Conservation (phyloP, 208 protist genomes). For the Acanthamoeba sp. region DNA sequence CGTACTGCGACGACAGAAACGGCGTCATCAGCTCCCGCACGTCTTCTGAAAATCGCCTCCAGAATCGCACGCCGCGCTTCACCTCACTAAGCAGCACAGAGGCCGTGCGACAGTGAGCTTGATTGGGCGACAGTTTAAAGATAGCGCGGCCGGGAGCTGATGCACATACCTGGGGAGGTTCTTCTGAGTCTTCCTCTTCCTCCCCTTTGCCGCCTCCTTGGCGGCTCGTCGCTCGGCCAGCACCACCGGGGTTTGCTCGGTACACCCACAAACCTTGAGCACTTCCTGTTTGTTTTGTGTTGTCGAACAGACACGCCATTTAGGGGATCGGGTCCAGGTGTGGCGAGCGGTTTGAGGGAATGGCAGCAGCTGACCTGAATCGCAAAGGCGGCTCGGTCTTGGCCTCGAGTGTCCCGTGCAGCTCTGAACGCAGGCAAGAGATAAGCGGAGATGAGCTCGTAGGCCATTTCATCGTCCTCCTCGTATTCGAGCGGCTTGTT, state of each 20-base stretch:
- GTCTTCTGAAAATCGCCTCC: slow-evolving; percentile 46
- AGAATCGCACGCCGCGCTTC: slow-evolving; percentile 53
- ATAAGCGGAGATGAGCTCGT: slow-evolving; percentile 77
- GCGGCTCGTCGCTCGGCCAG: slow-evolving; percentile 9
- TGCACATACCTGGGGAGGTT: background rate
- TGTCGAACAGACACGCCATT: background rate
- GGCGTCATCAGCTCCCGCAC: slow-evolving; percentile 60
- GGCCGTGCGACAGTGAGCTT: background rate
- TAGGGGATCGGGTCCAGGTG: too few relatives aligned
- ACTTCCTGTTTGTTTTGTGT: slow-evolving; percentile 76
- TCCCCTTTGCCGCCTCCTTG: slow-evolving; percentile 26
- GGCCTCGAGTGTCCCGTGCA: slow-evolving; percentile 65
- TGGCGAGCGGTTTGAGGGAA: too few relatives aligned
- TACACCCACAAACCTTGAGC: slow-evolving; percentile 73
- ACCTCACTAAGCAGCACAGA: background rate
- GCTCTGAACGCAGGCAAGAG: slow-evolving; percentile 76
- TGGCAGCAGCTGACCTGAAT: too few relatives aligned
- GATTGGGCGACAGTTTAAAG: background rate
- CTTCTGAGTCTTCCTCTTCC: slow-evolving; percentile 5
- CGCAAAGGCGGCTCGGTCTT: slow-evolving; percentile 84
- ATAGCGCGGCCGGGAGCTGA: background rate
- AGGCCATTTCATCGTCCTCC: slow-evolving; percentile 59
- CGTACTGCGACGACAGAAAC: slow-evolving; percentile 54
- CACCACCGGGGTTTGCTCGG: slow-evolving; percentile 1
- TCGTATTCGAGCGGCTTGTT: background rate